These are phyloP conservation scores for Breviolum minutum DNA, from an alignment of 73 alveolate species.

Conservation along the genomic window DNA sequence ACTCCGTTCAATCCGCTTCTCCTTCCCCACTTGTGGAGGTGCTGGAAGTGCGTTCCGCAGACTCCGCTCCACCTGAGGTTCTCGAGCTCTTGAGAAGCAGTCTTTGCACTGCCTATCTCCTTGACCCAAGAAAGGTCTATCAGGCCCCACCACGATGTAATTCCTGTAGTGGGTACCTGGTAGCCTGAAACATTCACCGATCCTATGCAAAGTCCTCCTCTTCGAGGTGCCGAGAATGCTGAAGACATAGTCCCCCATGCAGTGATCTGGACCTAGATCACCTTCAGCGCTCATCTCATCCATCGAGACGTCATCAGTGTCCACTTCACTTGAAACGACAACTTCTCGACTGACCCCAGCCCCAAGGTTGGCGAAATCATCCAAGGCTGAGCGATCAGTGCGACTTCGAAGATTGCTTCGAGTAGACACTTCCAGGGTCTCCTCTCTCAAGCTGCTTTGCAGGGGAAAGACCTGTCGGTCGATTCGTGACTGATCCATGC, in stretches of 20 bases:
- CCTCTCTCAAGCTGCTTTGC: not conserved
- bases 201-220: not conserved
- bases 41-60: too few relatives aligned
- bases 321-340: not conserved
- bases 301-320: not conserved
- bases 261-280: not conserved
- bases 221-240: not conserved
- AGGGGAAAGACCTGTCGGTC: not conserved
- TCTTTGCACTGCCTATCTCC: not conserved
- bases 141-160: not conserved
- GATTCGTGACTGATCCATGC: not conserved
- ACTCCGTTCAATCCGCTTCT: too few relatives aligned
- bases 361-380: not conserved
- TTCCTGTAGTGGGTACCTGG: not conserved
- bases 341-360: not conserved
- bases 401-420: not conserved
- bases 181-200: slow-evolving; percentile 12
- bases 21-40: too few relatives aligned
- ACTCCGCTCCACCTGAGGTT: not conserved
- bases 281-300: not conserved
- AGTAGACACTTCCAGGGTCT: not conserved
- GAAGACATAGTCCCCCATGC: not conserved
- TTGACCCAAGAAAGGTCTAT: not conserved
- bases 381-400: too few relatives aligned
- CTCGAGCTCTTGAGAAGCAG: not conserved